phyloP scores from a whole-genome alignment of 163 green algal genomes.

The Scenedesmus sp. region DNA sequence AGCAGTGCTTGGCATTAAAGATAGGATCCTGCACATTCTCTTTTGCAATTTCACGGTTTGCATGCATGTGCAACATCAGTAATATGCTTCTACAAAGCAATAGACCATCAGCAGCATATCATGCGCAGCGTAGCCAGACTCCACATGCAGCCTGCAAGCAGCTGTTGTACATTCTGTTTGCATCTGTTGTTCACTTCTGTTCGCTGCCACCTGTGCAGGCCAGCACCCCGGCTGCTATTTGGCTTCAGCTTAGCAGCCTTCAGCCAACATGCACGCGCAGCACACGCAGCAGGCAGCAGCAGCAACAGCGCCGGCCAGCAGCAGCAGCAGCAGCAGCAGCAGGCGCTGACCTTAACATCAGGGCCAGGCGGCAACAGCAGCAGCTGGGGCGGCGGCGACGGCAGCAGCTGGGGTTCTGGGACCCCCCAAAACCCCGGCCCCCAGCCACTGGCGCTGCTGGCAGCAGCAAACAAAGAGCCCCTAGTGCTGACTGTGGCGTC shows the following conservation, averaged over 20 bases:
- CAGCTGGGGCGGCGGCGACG: not conserved
- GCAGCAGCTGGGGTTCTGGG: not conserved
- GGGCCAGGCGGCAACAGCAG: not conserved
- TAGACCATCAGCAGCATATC: not conserved
- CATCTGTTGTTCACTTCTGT: not conserved
- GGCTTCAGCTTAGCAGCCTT: slow-evolving; percentile 10
- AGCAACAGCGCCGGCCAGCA: slow-evolving; percentile 19
- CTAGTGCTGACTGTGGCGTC: slow-evolving; percentile 85
- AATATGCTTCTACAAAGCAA: not conserved
- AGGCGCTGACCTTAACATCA: not conserved
- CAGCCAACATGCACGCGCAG: not conserved
- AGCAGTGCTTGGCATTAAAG: not conserved
- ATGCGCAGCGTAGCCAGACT: no score
- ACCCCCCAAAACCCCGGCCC: slow-evolving; percentile 5
- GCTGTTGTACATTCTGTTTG: not conserved
- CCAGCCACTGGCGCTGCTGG: slow-evolving; percentile 42
- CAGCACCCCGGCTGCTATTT: slow-evolving; percentile 18
- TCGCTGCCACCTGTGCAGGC: not conserved
- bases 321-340: slow-evolving; percentile 43
- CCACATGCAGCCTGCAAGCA: not conserved
- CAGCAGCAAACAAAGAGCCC: slow-evolving; percentile 48
- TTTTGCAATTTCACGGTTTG: not conserved
- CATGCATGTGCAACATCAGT: not conserved
- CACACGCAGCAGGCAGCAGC: slow-evolving; percentile 9
- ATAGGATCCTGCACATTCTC: not conserved